A percentile compares a stretch with the other conserved stretches of the same genome.
These are phyloP conservation scores for Calonectria henricotiae DNA, from an alignment of 2,329 filamentous ascomycete species.

Conservation along the genomic window DNA sequence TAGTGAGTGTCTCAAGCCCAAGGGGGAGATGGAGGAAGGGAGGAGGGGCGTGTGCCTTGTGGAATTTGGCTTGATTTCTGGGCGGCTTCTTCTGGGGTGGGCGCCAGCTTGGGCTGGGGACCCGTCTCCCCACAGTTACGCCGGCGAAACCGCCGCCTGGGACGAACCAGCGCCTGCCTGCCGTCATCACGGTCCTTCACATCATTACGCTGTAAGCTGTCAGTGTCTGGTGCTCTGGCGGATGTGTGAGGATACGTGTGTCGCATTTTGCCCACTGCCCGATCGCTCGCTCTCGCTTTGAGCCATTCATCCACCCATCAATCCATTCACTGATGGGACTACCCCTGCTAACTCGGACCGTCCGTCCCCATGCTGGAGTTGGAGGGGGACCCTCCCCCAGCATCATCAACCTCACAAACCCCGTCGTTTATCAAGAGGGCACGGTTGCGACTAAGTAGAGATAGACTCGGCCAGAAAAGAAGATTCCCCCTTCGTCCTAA, in stretches of 20 bases:
- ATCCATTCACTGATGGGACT: constrained; percentile 1
- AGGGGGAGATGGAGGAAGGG: constrained; percentile 12
- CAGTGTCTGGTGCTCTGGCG: constrained; percentile 33
- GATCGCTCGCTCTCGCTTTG: not conserved
- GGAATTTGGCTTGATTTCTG: constrained; percentile 30
- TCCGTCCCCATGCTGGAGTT: constrained; percentile 33
- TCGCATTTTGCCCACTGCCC: constrained; percentile 11
- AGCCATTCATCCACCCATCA: not conserved
- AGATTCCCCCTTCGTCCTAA: not conserved
- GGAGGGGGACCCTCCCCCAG: constrained; percentile 23
- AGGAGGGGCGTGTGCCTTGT: constrained; percentile 17
- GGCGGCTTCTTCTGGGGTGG: constrained; percentile 32
- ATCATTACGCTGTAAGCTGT: constrained; percentile 33
- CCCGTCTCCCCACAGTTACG: constrained; percentile 69
- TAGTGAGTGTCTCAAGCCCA: constrained; percentile 20
- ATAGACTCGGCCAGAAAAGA: constrained; percentile 5
- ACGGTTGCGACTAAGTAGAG: constrained; percentile 23
- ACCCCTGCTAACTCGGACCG: constrained; percentile 31
- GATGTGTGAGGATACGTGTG: constrained; percentile 12
- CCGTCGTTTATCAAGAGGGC: constrained; percentile 28
- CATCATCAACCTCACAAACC: constrained; percentile 32
- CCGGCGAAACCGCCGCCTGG: constrained; percentile 71
- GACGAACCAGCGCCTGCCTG: constrained; percentile 57
- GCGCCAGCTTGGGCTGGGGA: constrained; percentile 33
- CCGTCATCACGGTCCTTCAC: constrained; percentile 40